A percentile compares a stretch with the other conserved stretches of the same genome.
Conservation (phyloP, 2,329 filamentous ascomycete species). For the Fusarium compactum region DNA sequence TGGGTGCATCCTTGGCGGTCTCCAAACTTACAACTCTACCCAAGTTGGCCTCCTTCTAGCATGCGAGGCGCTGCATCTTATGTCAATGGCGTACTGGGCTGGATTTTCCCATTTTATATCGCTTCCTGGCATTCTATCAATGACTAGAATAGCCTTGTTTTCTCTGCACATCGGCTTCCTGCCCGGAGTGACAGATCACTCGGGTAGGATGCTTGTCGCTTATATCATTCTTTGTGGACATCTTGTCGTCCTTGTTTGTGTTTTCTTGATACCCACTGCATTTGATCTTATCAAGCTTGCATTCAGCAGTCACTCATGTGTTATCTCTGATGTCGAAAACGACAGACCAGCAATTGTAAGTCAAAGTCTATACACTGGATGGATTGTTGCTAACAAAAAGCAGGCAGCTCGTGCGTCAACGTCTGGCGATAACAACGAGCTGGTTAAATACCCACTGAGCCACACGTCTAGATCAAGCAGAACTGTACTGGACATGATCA, state of each 20-base stretch:
- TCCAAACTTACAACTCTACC: conserved; percentile 11
- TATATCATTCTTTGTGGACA: conserved; percentile 25
- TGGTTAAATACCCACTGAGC: rapidly evolving
- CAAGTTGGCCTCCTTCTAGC: conserved; percentile 25
- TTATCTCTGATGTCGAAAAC: background rate
- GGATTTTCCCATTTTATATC: background rate
- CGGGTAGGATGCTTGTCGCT: conserved; percentile 3
- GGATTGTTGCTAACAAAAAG: background rate
- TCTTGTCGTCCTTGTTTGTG: background rate
- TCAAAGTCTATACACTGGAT: rapidly evolving
- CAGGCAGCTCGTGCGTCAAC: background rate
- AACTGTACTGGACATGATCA: background rate
- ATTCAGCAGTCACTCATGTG: background rate
- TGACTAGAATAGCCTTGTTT: conserved; percentile 8
- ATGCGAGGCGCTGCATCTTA: conserved; percentile 25
- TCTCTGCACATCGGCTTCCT: conserved; percentile 18
- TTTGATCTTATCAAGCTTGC: background rate
- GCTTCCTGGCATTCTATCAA: background rate
- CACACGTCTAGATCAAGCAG: rapidly evolving
- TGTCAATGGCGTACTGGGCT: background rate
- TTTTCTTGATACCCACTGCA: conserved; percentile 5
- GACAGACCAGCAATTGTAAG: background rate
- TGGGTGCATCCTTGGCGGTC: conserved; percentile 24
- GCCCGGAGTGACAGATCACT: background rate
- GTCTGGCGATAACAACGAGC: rapidly evolving